These are phyloP conservation scores for Chlorokybus atmophyticus DNA, from an alignment of 139 green algal species.

Conservation along the genomic window DNA sequence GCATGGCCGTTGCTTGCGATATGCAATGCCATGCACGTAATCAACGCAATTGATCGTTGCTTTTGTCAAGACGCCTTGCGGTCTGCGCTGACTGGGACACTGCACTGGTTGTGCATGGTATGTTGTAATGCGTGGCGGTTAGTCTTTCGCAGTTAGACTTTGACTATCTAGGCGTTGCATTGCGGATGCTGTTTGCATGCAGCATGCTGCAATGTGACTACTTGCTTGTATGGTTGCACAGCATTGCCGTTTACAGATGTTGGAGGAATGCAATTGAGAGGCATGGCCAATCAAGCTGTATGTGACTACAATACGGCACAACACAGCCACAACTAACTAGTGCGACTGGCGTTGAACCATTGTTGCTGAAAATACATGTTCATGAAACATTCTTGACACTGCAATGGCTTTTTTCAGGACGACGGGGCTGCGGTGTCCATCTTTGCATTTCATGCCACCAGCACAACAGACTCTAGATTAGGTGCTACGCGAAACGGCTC, in stretches of 20 bases:
- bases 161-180: too few relatives aligned
- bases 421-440: conserved; percentile 19
- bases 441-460: conserved; percentile 17
- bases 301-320: background rate
- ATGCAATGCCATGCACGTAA: conserved; percentile 1
- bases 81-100: background rate
- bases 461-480: conserved; percentile 7
- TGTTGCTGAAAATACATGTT: too few relatives aligned
- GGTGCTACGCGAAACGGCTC: conserved; percentile 15
- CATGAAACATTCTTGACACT: too few relatives aligned
- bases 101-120: too few relatives aligned
- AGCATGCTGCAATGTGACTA: too few relatives aligned
- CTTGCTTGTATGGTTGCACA: background rate
- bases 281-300: background rate
- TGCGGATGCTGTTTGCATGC: too few relatives aligned
- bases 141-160: too few relatives aligned
- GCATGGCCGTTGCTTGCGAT: background rate
- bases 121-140: too few relatives aligned
- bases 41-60: background rate
- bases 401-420: conserved; percentile 10
- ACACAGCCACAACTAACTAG: background rate
- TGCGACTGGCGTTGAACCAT: conserved; percentile 2
- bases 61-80: background rate
- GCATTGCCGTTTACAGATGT: conserved; percentile 1
- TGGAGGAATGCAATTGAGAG: background rate